Conservation (phyloP, 495 filamentous ascomycete species). For the Aspergillus egyptiacus region DNA sequence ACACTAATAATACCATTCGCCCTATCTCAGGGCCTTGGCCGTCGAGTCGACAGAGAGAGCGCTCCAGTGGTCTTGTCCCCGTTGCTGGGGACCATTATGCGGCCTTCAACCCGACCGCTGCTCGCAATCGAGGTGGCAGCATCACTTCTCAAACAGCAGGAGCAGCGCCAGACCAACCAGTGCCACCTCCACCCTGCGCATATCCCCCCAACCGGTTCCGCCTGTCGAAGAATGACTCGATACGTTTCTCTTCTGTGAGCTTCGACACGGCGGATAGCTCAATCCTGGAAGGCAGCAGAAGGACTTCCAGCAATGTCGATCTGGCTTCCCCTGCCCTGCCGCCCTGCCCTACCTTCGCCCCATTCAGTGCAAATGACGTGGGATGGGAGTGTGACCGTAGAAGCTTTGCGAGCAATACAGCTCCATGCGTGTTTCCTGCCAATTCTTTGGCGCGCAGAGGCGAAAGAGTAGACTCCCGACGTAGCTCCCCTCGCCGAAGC, state of each 20-base stretch:
- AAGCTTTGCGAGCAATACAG: constrained; percentile 23
- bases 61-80: constrained; percentile 22
- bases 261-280: constrained; percentile 46
- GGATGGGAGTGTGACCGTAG: constrained; percentile 31
- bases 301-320: constrained; percentile 24
- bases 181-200: constrained; percentile 42
- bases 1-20: constrained; percentile 26
- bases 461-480: constrained; percentile 21
- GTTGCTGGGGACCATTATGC: constrained; percentile 23
- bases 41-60: constrained; percentile 20
- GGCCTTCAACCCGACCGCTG: constrained; percentile 21
- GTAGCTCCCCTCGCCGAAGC: constrained; percentile 34
- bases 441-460: constrained; percentile 26
- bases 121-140: constrained; percentile 32
- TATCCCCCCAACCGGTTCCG: constrained; percentile 32
- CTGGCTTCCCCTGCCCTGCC: constrained; percentile 31
- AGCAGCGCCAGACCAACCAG: constrained; percentile 31
- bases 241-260: constrained; percentile 40
- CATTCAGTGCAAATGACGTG: constrained; percentile 43
- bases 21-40: constrained; percentile 34
- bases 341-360: constrained; percentile 35
- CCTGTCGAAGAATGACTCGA: constrained; percentile 38
- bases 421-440: constrained; percentile 28
- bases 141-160: constrained; percentile 40
- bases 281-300: constrained; percentile 38